Conservation (phyloP, 768 basidiomycete species). For the Auriscalpium vulgare region DNA sequence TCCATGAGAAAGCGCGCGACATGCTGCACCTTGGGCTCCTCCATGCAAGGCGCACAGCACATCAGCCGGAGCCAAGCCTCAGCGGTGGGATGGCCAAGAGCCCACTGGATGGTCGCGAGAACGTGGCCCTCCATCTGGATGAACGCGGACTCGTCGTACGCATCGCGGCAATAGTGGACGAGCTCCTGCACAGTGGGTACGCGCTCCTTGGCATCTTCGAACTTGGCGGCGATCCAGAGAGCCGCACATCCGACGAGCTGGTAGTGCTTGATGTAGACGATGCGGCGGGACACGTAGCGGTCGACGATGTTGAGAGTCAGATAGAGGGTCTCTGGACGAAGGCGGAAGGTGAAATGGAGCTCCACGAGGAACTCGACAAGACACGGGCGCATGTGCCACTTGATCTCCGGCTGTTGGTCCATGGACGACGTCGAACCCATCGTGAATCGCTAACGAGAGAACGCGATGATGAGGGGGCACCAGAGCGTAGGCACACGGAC, state of each 20-base stretch:
- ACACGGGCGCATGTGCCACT: constrained; percentile 99
- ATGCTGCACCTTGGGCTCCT: constrained; percentile 88
- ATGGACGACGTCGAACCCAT: constrained; percentile 92
- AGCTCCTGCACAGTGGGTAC: constrained; percentile 95
- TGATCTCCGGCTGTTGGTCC: constrained; percentile 98
- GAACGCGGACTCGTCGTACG: constrained; percentile 96
- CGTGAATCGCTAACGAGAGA: constrained; percentile 54
- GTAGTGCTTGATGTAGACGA: constrained; percentile 99
- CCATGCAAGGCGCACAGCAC: constrained; percentile 65
- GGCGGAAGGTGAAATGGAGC: constrained; percentile 94
- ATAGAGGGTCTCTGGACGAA: constrained; percentile 97
- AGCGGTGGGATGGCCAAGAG: constrained; percentile 92
- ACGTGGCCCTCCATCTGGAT: constrained; percentile 99
- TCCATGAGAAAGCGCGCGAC: constrained; percentile 99
- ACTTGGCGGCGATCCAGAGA: constrained; percentile 98
- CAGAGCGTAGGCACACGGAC: not conserved
- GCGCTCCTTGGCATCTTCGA: constrained; percentile 97
- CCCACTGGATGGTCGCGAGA: constrained; percentile 93
- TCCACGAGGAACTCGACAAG: constrained; percentile 99
- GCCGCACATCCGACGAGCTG: constrained; percentile 98
- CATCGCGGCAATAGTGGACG: constrained; percentile 89
- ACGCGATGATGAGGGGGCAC: constrained; percentile 7
- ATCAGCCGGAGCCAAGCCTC: constrained; percentile 92
- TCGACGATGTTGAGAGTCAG: constrained; percentile 98
- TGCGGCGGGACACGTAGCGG: constrained; percentile 96